Evolutionary conservation across 768 basidiomycete species (phyloP).

Genomic region (Panellus pusillus): DNA sequence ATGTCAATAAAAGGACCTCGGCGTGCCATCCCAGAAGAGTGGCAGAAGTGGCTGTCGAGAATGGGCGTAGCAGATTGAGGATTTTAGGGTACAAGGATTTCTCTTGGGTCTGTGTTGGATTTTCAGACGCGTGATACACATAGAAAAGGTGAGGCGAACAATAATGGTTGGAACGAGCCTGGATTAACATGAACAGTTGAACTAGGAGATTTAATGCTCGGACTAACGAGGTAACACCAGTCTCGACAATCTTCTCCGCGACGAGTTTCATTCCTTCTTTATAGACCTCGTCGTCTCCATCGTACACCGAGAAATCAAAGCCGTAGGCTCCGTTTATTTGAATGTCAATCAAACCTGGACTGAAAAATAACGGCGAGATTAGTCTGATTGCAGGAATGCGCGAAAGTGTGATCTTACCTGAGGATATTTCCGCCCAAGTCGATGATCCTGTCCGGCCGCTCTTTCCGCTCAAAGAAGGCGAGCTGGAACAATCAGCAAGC

Average conservation of each 20-base stretch:
- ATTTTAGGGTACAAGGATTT: constrained; percentile 71
- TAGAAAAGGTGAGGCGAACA: constrained; percentile 39
- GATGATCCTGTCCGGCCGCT: constrained; percentile 62
- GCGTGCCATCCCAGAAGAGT: constrained; percentile 86
- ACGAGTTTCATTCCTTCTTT: constrained; percentile 64
- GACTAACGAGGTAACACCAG: constrained; percentile 84
- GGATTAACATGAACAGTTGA: constrained; percentile 24
- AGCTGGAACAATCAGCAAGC: constrained; percentile 37
- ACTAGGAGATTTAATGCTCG: constrained; percentile 7
- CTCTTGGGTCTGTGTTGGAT: constrained; percentile 67
- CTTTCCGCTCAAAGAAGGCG: constrained; percentile 63
- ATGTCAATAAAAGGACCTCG: constrained; percentile 84
- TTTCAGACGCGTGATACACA: neutral
- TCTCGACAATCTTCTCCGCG: constrained; percentile 78
- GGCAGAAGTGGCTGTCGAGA: constrained; percentile 62
- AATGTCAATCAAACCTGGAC: constrained; percentile 84
- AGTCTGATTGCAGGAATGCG: constrained; percentile 1
- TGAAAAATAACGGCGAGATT: constrained; percentile 27
- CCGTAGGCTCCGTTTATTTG: constrained; percentile 91
- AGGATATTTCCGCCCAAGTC: constrained; percentile 79
- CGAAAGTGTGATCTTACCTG: constrained; percentile 40
- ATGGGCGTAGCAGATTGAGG: constrained; percentile 66
- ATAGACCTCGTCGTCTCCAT: constrained; percentile 69
- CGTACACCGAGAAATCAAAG: constrained; percentile 85
- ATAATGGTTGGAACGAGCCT: constrained; percentile 71